Evolutionary conservation across 2,329 filamentous ascomycete genomes (phyloP).

Genomic region (Coniella vitis): DNA sequence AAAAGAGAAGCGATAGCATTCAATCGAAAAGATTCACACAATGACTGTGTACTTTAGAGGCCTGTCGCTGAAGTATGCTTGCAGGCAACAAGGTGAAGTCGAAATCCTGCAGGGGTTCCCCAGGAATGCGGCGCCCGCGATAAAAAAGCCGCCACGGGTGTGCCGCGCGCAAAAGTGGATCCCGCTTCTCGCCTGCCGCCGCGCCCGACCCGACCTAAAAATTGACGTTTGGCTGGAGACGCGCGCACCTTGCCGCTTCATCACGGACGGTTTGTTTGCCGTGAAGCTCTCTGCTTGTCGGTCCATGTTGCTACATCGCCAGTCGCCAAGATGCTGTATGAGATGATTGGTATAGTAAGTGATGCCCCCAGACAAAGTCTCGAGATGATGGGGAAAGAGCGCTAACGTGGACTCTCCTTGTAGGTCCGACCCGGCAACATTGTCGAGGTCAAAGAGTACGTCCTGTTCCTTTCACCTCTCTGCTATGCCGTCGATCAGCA

Average conservation of each 20-base stretch:
- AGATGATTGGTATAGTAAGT: conserved; percentile 89
- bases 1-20: too few species aligned
- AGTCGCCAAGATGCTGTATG: conserved; percentile 74
- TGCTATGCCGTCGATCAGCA: too few species aligned
- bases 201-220: conserved; percentile 5
- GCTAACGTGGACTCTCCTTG: not conserved
- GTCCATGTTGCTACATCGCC: conserved; percentile 11
- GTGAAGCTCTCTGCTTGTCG: not conserved
- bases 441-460: conserved; percentile 90
- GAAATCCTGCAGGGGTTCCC: not conserved
- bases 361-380: not conserved
- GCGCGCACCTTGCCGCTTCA: not conserved
- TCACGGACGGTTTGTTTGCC: not conserved
- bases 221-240: conserved; percentile 8
- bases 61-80: too few species aligned
- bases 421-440: conserved; percentile 90
- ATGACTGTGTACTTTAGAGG: too few species aligned
- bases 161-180: not conserved
- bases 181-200: not conserved
- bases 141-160: not conserved
- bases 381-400: too few species aligned
- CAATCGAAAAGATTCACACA: too few species aligned
- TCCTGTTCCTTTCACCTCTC: conserved; percentile 19
- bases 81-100: too few species aligned
- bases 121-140: not conserved